These are phyloP conservation scores for Lactifluus pinguis DNA, from an alignment of 768 basidiomycete species.

Conservation along the genomic window DNA sequence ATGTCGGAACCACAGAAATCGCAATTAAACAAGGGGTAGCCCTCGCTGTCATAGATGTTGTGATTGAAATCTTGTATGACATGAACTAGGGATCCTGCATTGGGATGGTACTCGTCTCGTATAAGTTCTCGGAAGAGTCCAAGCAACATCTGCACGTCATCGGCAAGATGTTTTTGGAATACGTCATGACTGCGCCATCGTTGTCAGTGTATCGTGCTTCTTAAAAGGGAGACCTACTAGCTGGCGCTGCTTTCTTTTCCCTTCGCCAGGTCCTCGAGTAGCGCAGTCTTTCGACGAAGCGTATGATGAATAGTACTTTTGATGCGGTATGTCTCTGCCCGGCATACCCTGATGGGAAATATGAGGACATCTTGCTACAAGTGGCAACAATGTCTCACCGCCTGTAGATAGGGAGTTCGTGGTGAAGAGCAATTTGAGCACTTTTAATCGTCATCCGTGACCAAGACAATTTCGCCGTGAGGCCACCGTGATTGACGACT, in stretches of 20 bases:
- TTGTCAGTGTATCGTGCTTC: background rate
- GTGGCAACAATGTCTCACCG: constrained; percentile 36
- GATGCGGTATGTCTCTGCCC: constrained; percentile 66
- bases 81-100: constrained; percentile 10
- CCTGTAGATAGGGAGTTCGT: constrained; percentile 73
- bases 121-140: constrained; percentile 44
- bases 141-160: constrained; percentile 31
- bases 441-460: constrained; percentile 71
- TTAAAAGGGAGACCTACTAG: background rate
- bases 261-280: constrained; percentile 15
- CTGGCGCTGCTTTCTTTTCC: background rate
- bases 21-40: constrained; percentile 36
- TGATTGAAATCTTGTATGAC: constrained; percentile 7
- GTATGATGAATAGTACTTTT: constrained; percentile 56
- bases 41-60: constrained; percentile 17
- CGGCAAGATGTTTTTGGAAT: constrained; percentile 8
- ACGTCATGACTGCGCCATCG: background rate
- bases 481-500: constrained; percentile 71
- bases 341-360: constrained; percentile 52
- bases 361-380: background rate
- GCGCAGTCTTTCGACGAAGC: constrained; percentile 31
- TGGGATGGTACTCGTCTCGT: constrained; percentile 33
- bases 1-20: constrained; percentile 80
- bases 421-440: constrained; percentile 48
- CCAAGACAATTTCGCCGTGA: constrained; percentile 81